Conservation (phyloP, 177 flowering plant species). For the Tripterygium wilfordii region DNA sequence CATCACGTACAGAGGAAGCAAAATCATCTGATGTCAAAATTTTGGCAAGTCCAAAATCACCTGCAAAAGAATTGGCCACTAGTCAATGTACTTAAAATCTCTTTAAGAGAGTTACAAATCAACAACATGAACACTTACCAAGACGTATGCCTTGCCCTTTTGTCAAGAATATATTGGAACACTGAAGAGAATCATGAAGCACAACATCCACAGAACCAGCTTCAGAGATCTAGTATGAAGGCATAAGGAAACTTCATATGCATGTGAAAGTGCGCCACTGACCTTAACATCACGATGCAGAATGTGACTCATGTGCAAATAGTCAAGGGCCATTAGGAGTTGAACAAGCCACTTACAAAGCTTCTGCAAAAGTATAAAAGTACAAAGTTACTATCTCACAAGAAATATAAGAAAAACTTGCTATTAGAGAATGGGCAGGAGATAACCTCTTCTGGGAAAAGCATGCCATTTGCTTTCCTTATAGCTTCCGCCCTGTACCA, state of each 20-base stretch:
- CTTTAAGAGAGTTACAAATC: not conserved
- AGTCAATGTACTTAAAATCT: not conserved
- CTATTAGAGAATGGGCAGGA: too few species aligned
- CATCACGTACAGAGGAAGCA: slow-evolving; percentile 85
- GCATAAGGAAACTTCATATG: slow-evolving; percentile 1
- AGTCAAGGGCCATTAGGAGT: slow-evolving; percentile 92
- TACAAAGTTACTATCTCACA: too few species aligned
- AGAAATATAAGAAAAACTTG: too few species aligned
- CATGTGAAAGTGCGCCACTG: slow-evolving; percentile 20
- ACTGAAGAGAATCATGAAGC: slow-evolving; percentile 50
- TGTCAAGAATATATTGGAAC: slow-evolving; percentile 95
- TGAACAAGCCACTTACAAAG: slow-evolving; percentile 98
- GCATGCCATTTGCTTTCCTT: slow-evolving; percentile 68
- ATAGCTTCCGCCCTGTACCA: slow-evolving; percentile 75
- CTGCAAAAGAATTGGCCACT: slow-evolving; percentile 33
- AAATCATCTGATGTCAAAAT: slow-evolving; percentile 92
- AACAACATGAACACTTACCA: slow-evolving; percentile 36
- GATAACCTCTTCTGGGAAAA: slow-evolving; percentile 91
- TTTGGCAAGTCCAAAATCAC: slow-evolving; percentile 99
- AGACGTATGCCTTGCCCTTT: slow-evolving; percentile 89
- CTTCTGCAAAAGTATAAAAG: slow-evolving; percentile 48
- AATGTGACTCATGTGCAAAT: slow-evolving; percentile 84
- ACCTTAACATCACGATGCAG: slow-evolving; percentile 99
- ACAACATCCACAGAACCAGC: slow-evolving; percentile 20
- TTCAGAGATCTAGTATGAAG: slow-evolving; percentile 4